These are phyloP conservation scores for Metschnikowia vanudenii DNA, from an alignment of 805 yeast species.

Conservation along the genomic window DNA sequence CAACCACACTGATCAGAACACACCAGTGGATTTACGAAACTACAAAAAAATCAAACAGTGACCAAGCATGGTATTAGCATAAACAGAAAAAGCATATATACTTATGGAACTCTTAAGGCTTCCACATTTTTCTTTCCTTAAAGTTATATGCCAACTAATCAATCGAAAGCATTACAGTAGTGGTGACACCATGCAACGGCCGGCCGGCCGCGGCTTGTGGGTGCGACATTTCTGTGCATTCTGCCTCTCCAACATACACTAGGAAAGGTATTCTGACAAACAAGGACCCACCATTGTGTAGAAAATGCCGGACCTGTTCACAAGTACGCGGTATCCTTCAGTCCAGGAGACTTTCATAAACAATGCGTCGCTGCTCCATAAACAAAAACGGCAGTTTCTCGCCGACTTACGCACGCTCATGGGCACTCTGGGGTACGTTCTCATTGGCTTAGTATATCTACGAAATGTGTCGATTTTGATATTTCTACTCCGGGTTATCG, in stretches of 20 bases:
- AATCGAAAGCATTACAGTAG: no score
- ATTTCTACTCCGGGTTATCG: conserved; percentile 26
- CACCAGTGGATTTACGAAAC: no score
- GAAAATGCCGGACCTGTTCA: conserved; percentile 23
- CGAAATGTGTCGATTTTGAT: conserved; percentile 41
- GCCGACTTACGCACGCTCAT: conserved; percentile 34
- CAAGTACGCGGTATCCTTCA: conserved; percentile 31
- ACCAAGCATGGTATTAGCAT: background rate
- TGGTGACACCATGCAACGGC: background rate
- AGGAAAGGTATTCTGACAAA: no score
- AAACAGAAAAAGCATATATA: no score
- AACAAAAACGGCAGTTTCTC: conserved; percentile 41
- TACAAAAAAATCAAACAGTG: no score
- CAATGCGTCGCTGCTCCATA: conserved; percentile 41
- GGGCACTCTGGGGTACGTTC: conserved; percentile 35
- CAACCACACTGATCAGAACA: no score
- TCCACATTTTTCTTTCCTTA: no score
- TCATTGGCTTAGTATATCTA: conserved; percentile 39
- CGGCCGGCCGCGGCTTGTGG: background rate
- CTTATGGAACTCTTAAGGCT: no score
- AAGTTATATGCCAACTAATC: no score
- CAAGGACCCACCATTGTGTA: background rate
- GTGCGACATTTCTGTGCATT: conserved; percentile 1
- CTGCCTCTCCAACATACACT: background rate
- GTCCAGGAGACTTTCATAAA: conserved; percentile 41